Percentiles rank a stretch among this genome's conserved stretches.
Evolutionary conservation across 148 eudicot species (phyloP).

Genomic region (Heliamphora exappendiculata): DNA sequence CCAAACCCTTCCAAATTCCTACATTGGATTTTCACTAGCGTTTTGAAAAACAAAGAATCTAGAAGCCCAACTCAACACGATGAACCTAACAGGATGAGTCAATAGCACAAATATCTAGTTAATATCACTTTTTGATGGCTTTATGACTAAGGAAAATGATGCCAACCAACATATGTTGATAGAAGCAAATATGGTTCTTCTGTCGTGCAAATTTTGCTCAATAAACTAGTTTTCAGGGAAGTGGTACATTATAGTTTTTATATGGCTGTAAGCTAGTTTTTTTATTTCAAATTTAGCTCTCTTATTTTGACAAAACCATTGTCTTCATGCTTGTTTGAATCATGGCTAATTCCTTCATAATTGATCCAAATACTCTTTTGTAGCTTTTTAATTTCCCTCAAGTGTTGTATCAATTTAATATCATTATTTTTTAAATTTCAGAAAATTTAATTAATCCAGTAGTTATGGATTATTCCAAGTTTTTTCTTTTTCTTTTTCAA

Average conservation of each 20-base stretch:
- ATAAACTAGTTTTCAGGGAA: not conserved
- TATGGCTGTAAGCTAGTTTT: not conserved
- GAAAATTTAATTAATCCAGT: not conserved
- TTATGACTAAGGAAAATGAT: not conserved
- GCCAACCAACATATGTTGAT: not conserved
- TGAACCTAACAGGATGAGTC: not conserved
- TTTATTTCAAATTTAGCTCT: not conserved
- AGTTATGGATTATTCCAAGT: not conserved
- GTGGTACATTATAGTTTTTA: not conserved
- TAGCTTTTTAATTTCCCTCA: not conserved
- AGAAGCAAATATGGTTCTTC: not conserved
- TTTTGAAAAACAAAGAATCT: not conserved
- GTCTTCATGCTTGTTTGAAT: not conserved
- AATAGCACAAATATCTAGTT: not conserved
- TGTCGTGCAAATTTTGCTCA: not conserved
- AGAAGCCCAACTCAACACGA: not conserved
- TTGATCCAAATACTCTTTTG: not conserved
- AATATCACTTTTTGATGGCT: not conserved
- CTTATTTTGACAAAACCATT: not conserved
- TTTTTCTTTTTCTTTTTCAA: too few species aligned
- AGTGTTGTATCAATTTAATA: not conserved
- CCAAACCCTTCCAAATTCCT: not conserved
- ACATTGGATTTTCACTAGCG: not conserved
- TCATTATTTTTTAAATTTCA: not conserved
- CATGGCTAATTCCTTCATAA: not conserved